Percentiles rank a stretch among this genome's conserved stretches.
Evolutionary conservation across 2,329 filamentous ascomycete genomes (phyloP).

Genomic region (Exophiala spinifera): DNA sequence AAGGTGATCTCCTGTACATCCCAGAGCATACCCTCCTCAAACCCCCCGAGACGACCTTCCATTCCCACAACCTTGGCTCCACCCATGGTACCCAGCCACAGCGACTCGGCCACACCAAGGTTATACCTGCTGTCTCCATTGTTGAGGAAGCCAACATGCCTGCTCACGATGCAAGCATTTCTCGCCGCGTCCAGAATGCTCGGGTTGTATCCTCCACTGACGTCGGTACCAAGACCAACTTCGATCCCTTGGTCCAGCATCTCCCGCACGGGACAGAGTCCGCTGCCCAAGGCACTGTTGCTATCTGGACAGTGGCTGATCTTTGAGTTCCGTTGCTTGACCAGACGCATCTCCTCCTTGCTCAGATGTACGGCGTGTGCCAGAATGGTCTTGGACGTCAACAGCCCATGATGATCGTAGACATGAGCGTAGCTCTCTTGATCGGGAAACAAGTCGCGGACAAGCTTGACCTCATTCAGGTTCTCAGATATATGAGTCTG

Average conservation of each 20-base stretch:
- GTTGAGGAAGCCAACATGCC: slow-evolving; percentile 60
- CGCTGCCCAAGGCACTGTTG: slow-evolving; percentile 78
- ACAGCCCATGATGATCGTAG: slow-evolving; percentile 70
- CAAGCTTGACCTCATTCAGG: slow-evolving; percentile 66
- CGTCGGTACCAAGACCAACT: slow-evolving; percentile 85
- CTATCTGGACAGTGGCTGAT: slow-evolving; percentile 84
- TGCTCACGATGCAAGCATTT: slow-evolving; percentile 74
- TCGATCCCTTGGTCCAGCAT: slow-evolving; percentile 71
- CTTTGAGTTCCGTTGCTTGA: slow-evolving; percentile 61
- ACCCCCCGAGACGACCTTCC: slow-evolving; percentile 68
- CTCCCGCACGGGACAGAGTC: slow-evolving; percentile 70
- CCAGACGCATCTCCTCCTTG: slow-evolving; percentile 62
- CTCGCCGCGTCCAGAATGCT: slow-evolving; percentile 79
- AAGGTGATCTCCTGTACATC: slow-evolving; percentile 75
- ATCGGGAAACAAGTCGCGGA: slow-evolving; percentile 66
- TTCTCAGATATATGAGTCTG: slow-evolving; percentile 95
- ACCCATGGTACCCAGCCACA: slow-evolving; percentile 84
- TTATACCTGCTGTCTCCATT: slow-evolving; percentile 30
- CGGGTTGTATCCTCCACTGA: slow-evolving; percentile 81
- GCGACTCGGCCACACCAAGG: slow-evolving; percentile 69
- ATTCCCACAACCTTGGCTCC: slow-evolving; percentile 80
- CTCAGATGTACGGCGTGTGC: slow-evolving; percentile 80
- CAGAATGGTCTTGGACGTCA: slow-evolving; percentile 72
- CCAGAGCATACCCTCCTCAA: slow-evolving; percentile 83
- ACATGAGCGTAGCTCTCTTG: slow-evolving; percentile 66